Evolutionary conservation across 495 filamentous ascomycete genomes (phyloP).

Genomic region (Talaromyces thailandensis): DNA sequence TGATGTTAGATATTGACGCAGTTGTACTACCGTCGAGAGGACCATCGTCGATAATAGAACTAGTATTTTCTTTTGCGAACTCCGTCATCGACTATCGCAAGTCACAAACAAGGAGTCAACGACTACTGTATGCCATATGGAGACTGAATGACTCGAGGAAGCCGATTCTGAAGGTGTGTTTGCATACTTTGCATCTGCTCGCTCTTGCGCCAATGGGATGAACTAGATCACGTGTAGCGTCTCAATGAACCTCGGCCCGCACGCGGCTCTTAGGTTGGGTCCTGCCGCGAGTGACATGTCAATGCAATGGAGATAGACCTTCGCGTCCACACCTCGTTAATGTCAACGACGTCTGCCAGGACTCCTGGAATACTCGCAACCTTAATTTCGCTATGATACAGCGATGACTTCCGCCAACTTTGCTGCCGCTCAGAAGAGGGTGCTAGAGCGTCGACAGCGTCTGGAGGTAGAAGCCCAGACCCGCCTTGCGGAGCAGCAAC

Average conservation of each 20-base stretch:
- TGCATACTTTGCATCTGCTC: neutral
- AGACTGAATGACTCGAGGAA: no score
- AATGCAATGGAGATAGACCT: neutral
- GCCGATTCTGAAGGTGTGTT: neutral
- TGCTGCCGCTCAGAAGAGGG: conserved; percentile 73
- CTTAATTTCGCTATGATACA: conserved; percentile 21
- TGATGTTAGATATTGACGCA: neutral
- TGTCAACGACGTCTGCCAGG: neutral
- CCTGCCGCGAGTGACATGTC: neutral
- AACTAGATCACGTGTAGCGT: neutral
- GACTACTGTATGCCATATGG: no score
- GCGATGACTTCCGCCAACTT: conserved; percentile 72
- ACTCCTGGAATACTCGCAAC: neutral
- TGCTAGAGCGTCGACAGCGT: conserved; percentile 66
- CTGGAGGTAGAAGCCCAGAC: conserved; percentile 55
- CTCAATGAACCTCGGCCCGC: neutral
- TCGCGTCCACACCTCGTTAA: neutral
- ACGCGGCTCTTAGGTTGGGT: neutral
- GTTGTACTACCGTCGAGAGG: no score
- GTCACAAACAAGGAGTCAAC: no score
- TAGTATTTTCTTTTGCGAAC: no score
- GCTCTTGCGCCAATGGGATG: neutral
- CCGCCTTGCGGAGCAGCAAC: conserved; percentile 44
- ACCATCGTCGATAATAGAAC: no score
- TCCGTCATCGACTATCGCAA: no score